Conservation (phyloP, 352 stramenopile species). For the Phytophthora constricta region DNA sequence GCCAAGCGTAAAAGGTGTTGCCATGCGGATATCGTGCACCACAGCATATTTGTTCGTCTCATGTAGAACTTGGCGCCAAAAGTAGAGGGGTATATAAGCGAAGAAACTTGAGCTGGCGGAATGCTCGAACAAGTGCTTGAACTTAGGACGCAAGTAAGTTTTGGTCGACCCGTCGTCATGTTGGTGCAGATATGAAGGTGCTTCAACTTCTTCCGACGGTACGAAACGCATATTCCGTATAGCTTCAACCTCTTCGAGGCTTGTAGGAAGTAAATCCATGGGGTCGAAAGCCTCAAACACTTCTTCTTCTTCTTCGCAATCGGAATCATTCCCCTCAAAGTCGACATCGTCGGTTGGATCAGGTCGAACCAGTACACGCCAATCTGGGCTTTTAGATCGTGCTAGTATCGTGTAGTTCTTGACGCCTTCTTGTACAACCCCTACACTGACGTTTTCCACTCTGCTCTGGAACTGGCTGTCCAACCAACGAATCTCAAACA, state of each 20-base stretch:
- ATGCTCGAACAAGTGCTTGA: constrained; percentile 9
- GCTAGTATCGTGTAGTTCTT: not conserved
- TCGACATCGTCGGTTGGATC: not conserved
- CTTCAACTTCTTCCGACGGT: not conserved
- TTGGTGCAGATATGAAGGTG: not conserved
- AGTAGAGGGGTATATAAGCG: no score
- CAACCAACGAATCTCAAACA: not conserved
- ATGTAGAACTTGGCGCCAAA: no score
- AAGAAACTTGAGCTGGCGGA: constrained; percentile 18
- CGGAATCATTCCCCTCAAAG: no score
- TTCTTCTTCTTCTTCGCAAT: no score
- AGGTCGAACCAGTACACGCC: not conserved
- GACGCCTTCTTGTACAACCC: not conserved
- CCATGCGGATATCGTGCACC: no score
- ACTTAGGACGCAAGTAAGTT: constrained; percentile 6
- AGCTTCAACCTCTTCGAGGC: no score
- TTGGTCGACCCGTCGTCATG: constrained; percentile 6
- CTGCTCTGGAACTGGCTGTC: not conserved
- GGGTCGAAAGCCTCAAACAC: no score
- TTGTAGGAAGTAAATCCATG: no score
- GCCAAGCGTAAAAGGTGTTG: no score
- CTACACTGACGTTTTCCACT: not conserved
- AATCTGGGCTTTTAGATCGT: not conserved
- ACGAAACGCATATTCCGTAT: no score
- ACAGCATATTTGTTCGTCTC: no score